These are phyloP conservation scores for Lophiostoma macrostomum DNA, from an alignment of 495 filamentous ascomycete species.

Conservation along the genomic window DNA sequence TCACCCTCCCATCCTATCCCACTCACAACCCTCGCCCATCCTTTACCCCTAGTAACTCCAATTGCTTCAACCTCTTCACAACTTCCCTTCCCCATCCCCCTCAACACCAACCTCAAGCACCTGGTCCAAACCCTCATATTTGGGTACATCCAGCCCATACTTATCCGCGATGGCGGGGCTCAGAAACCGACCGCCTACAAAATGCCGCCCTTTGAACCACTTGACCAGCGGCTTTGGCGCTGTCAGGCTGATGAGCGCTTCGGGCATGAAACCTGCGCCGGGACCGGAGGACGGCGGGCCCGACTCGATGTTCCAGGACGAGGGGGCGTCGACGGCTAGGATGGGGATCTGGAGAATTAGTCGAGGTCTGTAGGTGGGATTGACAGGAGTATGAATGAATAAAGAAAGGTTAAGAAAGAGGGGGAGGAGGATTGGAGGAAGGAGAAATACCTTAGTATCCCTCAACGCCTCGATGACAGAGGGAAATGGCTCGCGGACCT, in stretches of 20 bases:
- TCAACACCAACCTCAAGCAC: conserved; percentile 63
- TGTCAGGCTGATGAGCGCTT: conserved; percentile 79
- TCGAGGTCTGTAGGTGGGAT: no score
- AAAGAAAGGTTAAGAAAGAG: no score
- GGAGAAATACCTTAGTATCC: no score
- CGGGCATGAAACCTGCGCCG: conserved; percentile 75
- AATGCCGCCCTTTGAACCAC: conserved; percentile 80
- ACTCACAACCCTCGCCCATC: no score
- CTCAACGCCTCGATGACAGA: conserved; percentile 74
- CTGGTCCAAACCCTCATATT: conserved; percentile 87
- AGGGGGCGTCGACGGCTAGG: conserved; percentile 86
- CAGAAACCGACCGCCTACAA: conserved; percentile 87
- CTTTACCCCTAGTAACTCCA: no score
- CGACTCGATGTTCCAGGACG: conserved; percentile 85
- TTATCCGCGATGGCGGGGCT: conserved; percentile 74
- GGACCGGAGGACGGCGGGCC: conserved; percentile 78
- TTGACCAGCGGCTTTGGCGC: conserved; percentile 92
- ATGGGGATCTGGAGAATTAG: conserved; percentile 73
- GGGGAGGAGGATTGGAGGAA: no score
- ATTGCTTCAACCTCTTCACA: no score
- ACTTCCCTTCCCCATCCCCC: not conserved
- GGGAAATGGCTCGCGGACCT: conserved; percentile 85
- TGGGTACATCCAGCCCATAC: conserved; percentile 78
- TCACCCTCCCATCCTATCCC: no score
- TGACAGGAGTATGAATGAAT: no score